A percentile compares a stretch with the other conserved stretches of the same genome.
phyloP scores from a whole-genome alignment of 257 asterid genomes.

The Solanum rostratum region DNA sequence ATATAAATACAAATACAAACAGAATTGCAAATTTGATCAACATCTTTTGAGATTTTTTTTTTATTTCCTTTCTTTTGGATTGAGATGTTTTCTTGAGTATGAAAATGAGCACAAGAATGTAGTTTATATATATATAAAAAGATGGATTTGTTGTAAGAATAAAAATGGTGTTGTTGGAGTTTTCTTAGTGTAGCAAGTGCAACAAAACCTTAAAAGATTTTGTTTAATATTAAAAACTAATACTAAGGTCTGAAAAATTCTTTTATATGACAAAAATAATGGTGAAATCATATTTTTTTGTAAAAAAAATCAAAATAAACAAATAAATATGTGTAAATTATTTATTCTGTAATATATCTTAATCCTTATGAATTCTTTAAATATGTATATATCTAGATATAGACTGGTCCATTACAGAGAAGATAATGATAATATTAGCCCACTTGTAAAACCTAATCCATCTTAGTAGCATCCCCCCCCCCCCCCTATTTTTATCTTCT shows the following conservation, averaged over 20 bases:
- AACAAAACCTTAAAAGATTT: slow-evolving; percentile 24
- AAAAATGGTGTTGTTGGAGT: slow-evolving; percentile 1
- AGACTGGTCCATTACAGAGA: neutral
- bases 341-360: neutral
- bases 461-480: too few relatives aligned
- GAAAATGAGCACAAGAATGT: neutral
- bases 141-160: slow-evolving; percentile 15
- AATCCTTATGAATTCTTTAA: neutral
- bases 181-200: slow-evolving; percentile 21
- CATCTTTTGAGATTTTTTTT: slow-evolving; percentile 25
- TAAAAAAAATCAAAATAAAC: neutral
- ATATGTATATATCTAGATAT: neutral
- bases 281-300: neutral
- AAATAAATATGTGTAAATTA: too few relatives aligned
- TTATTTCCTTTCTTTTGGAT: neutral
- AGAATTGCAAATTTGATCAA: slow-evolving; percentile 19
- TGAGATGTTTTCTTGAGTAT: neutral
- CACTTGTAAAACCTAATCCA: neutral
- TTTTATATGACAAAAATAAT: neutral
- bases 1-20: slow-evolving; percentile 19
- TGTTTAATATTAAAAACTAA: neutral
- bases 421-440: neutral
- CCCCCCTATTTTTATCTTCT: too few relatives aligned
- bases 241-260: neutral
- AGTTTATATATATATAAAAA: neutral